Base-by-base conservation (phyloP, 2,329 filamentous ascomycete species). In the Penicillium sp. region DNA sequence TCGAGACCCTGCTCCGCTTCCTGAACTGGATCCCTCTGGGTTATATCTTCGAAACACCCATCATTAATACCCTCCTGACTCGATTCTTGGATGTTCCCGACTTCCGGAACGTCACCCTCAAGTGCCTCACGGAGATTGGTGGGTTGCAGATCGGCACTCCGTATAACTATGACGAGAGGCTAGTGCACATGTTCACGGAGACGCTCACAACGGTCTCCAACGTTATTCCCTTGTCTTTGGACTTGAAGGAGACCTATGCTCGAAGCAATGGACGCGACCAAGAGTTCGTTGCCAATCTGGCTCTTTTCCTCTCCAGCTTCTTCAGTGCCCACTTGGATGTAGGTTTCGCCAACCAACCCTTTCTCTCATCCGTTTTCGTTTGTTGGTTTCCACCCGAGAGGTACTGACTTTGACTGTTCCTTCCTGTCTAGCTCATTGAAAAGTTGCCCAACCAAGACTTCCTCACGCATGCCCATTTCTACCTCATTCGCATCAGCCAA, bases 1-100 rank as follows among this genome's bases (percentile, higher is more conserved):
- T 99, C 58, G 93, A 98, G 81, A 99, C 95, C 0, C 84, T 99
- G 38, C 86, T 99, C 58, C 91, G 93, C 62, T 99, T 99, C 80
- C 91, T 97, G 77, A 98, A 98, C 84, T 99, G 95, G 95, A 99
- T 99, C 60, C 95, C 95, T 0, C 83, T 99, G 42, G 95, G 96
- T 60, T 99, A 97, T 80, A 98, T 99, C 70, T 99, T 99, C 79
- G 95, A 99, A 84, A 99, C 94, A 0, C 89, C 91, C 38, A 89
- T 99, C 67, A 98, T 99, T 78, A 93, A 97, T 73, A 98, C 94
- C 0, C 83, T 99, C 64, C 89, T 95, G 68, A 96, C 90, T 61
- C 89, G 95, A 57, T 99, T 99, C 80, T 85, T 99, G 61, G 92
- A 96, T 71, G 89, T 92, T 30, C 93, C 93, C 42, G 94, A 97